Evolutionary conservation across 768 basidiomycete genomes (phyloP).

Genomic region (Amanita polypyramis): DNA sequence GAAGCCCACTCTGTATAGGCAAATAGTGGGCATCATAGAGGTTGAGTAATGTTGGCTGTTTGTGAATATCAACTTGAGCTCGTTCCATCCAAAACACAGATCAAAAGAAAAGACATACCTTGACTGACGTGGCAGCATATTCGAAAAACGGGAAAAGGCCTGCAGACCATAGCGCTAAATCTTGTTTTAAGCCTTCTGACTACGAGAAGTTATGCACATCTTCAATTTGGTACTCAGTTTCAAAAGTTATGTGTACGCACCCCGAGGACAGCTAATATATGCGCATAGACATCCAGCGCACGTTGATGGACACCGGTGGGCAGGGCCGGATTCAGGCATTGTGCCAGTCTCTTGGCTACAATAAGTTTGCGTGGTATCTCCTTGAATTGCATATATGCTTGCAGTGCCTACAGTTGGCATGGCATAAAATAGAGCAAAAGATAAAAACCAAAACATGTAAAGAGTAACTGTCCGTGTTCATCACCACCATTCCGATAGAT

Average conservation of each 20-base stretch:
- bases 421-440: not conserved
- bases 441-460: not conserved
- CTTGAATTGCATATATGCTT: slow-evolving; percentile 88
- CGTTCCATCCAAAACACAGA: not conserved
- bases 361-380: slow-evolving; percentile 93
- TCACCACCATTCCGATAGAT: not conserved
- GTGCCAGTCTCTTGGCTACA: slow-evolving; percentile 89
- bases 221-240: slow-evolving; percentile 3
- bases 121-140: slow-evolving; percentile 98
- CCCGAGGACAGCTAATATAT: slow-evolving; percentile 85
- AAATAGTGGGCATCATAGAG: slow-evolving; percentile 92
- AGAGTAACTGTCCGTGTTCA: slow-evolving; percentile 5
- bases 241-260: slow-evolving; percentile 34
- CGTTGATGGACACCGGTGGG: slow-evolving; percentile 96
- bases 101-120: slow-evolving; percentile 33
- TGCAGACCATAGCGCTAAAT: slow-evolving; percentile 89
- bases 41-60: slow-evolving; percentile 74
- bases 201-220: slow-evolving; percentile 20
- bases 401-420: slow-evolving; percentile 56
- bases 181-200: slow-evolving; percentile 79
- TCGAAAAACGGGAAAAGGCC: slow-evolving; percentile 98
- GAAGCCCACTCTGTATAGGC: slow-evolving; percentile 68
- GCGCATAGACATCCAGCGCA: slow-evolving; percentile 88
- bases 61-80: not conserved
- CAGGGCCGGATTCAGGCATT: slow-evolving; percentile 95